These are phyloP conservation scores for Lipomyces mesembrius DNA, from an alignment of 805 yeast genomes.

Conservation along the genomic window DNA sequence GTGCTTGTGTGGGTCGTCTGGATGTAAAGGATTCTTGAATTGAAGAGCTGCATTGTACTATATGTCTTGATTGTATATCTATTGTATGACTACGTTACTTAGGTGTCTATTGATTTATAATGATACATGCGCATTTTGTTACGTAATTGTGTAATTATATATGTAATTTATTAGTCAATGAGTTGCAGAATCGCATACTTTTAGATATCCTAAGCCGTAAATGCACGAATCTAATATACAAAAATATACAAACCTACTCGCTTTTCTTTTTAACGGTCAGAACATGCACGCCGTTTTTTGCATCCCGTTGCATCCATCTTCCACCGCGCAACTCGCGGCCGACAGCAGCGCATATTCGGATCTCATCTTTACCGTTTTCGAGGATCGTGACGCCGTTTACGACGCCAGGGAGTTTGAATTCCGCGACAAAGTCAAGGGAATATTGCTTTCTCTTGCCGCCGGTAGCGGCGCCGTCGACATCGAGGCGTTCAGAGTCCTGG, in stretches of 20 bases:
- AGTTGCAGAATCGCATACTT: neutral
- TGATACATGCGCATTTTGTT: slow-evolving; percentile 2
- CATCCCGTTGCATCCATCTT: slow-evolving; percentile 24
- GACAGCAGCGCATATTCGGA: slow-evolving; percentile 25
- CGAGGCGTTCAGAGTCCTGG: slow-evolving; percentile 19
- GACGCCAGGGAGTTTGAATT: slow-evolving; percentile 23
- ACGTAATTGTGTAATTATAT: neutral
- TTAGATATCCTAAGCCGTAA: neutral
- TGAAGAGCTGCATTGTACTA: slow-evolving; percentile 42
- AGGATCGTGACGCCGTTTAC: slow-evolving; percentile 30
- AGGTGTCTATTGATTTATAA: neutral
- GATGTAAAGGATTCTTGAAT: slow-evolving; percentile 90
- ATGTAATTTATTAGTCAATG: neutral
- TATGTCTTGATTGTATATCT: neutral
- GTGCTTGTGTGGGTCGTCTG: slow-evolving; percentile 94
- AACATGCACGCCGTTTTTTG: slow-evolving; percentile 27
- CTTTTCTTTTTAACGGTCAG: slow-evolving; percentile 12
- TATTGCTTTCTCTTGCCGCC: slow-evolving; percentile 22
- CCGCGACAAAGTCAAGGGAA: slow-evolving; percentile 24
- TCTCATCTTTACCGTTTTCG: slow-evolving; percentile 19
- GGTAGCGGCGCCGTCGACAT: slow-evolving; percentile 13
- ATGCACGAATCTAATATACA: neutral
- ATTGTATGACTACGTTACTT: neutral
- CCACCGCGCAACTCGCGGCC: slow-evolving; percentile 32
- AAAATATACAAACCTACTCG: neutral